Percentiles rank a stretch among this genome's conserved stretches.
Conservation (phyloP, 2,329 filamentous ascomycete species). For the Sporothrix pseudoabietina region DNA sequence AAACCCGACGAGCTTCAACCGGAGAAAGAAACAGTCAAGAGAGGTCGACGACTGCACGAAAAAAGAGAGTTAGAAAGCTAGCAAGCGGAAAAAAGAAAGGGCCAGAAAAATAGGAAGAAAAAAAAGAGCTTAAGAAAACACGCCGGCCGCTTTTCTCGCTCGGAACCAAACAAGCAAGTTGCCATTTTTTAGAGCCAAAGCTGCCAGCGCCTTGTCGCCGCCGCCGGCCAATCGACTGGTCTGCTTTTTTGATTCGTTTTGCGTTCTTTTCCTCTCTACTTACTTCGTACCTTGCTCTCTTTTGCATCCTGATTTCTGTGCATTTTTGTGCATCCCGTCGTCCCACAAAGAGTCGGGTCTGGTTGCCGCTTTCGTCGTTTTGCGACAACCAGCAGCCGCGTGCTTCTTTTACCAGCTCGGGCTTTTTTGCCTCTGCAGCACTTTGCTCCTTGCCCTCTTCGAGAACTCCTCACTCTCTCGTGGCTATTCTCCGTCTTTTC, state of each 20-base stretch:
- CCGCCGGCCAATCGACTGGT: constrained; percentile 7
- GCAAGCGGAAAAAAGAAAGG: constrained; percentile 11
- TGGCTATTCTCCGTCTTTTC: constrained; percentile 2
- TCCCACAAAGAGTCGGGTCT: neutral
- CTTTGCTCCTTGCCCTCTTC: neutral
- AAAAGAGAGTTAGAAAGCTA: constrained; percentile 3
- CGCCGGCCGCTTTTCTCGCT: neutral
- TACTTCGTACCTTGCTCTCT: neutral
- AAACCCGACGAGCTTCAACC: neutral
- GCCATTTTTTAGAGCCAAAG: neutral
- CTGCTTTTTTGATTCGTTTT: constrained; percentile 12
- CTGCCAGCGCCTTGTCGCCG: neutral
- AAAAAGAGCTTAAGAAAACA: neutral
- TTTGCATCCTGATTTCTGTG: neutral
- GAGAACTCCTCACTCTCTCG: neutral
- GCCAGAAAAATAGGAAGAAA: neutral
- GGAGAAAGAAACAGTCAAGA: neutral
- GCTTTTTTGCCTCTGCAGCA: neutral
- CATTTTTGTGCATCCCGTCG: neutral
- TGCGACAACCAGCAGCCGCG: constrained; percentile 9
- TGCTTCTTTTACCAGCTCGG: neutral
- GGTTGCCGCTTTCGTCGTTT: constrained; percentile 10
- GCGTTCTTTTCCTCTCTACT: constrained; percentile 8
- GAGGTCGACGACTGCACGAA: neutral
- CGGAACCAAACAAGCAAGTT: constrained; percentile 5